Evolutionary conservation across 2,329 filamentous ascomycete genomes (phyloP).

Genomic region (Fusarium chaquense): DNA sequence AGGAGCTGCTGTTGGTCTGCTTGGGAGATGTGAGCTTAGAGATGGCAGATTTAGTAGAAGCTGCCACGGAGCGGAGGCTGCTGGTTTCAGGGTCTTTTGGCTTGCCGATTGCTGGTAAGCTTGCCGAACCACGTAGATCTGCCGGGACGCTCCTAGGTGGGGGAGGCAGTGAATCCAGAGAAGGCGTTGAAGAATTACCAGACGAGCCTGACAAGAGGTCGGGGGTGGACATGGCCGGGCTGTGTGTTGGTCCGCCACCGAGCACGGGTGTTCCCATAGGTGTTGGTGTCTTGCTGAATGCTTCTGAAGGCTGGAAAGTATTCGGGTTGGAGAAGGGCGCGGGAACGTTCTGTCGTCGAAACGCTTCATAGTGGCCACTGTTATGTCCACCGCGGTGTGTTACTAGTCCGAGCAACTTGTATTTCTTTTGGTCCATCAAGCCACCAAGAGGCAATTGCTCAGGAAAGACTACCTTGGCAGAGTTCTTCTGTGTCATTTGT

Average conservation of each 20-base stretch:
- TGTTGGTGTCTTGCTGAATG: constrained; percentile 74
- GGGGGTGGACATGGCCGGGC: constrained; percentile 60
- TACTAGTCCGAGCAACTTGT: constrained; percentile 87
- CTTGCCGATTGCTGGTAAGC: constrained; percentile 47
- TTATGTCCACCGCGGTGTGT: constrained; percentile 96
- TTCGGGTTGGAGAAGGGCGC: constrained; percentile 86
- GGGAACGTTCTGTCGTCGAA: constrained; percentile 84
- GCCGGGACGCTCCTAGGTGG: constrained; percentile 52
- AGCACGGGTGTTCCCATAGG: constrained; percentile 63
- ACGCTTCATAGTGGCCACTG: constrained; percentile 97
- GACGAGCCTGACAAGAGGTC: constrained; percentile 59
- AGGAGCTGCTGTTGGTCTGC: constrained; percentile 40
- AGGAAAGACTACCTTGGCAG: constrained; percentile 92
- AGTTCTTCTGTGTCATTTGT: constrained; percentile 87
- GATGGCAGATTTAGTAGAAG: constrained; percentile 66
- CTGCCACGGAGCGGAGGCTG: constrained; percentile 68
- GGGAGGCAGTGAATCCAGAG: constrained; percentile 51
- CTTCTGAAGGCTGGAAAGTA: constrained; percentile 79
- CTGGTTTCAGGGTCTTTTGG: constrained; percentile 62
- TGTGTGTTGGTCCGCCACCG: constrained; percentile 54
- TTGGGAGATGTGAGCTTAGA: constrained; percentile 61
- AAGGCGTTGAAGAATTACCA: constrained; percentile 53
- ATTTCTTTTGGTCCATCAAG: constrained; percentile 80
- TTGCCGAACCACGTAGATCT: constrained; percentile 46
- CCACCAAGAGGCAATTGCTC: constrained; percentile 87